Percentiles rank a stretch among this genome's conserved stretches.
Conservation (phyloP, 441 rosid species). For the Macaranga tanarius region DNA sequence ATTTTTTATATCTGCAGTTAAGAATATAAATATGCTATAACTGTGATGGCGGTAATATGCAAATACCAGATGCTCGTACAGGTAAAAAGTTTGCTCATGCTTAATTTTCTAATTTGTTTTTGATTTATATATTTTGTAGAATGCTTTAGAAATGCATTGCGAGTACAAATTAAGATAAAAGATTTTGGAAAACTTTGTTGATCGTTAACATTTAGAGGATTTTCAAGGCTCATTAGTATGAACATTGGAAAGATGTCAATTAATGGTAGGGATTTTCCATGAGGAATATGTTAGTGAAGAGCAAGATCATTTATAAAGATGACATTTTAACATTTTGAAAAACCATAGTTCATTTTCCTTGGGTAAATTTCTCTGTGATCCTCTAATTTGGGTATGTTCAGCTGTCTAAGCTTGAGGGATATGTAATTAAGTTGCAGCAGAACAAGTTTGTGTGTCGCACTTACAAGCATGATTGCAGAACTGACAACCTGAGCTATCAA, state of each 20-base stretch:
- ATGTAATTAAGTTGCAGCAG: not conserved
- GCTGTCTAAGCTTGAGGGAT: not conserved
- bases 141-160: not conserved
- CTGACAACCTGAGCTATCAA: conserved; percentile 1
- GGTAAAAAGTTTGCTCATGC: not conserved
- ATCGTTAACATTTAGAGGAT: not conserved
- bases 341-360: not conserved
- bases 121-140: not conserved
- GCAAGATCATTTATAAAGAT: not conserved
- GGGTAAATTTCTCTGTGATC: not conserved
- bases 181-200: not conserved
- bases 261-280: not conserved
- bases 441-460: not conserved
- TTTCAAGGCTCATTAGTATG: not conserved
- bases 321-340: not conserved
- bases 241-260: not conserved
- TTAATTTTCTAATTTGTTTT: not conserved
- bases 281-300: not conserved
- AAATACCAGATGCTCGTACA: not conserved
- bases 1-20: not conserved
- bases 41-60: not conserved
- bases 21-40: not conserved
- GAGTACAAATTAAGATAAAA: not conserved
- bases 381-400: not conserved
- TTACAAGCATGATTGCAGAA: not conserved